Evolutionary conservation across 768 basidiomycete genomes (phyloP), one percentile per base, ranked within the genome.

Genomic region (Butyriboletus loyo): DNA sequence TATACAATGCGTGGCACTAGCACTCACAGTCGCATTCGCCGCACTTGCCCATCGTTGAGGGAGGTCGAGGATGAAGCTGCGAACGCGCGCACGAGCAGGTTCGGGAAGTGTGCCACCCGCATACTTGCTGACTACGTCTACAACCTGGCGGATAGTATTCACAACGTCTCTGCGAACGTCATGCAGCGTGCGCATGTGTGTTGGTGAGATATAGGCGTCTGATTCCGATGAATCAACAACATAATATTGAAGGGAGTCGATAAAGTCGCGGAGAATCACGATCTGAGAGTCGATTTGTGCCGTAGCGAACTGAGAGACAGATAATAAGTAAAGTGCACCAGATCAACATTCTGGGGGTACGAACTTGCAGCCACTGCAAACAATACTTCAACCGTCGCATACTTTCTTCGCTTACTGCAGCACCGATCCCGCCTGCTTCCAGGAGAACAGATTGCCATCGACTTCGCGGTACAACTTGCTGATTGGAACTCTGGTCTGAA

Each of bases 331-430:
- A 27, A n/a, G 25, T 32, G 27, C 0, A 27, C 36, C 24, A 28
- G 7, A 17, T 17, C 7, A 49, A 38, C 8, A 19, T 11, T 17
- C 36, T 7, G 38, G 43, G 9, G 45, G 21, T 5, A 75, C 81
- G 22, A 25, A 91, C 90, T 76, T 89, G 86, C 17, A 96, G 75
- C 91, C 92, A 95, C 52, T 90, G 83, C 27, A 96, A 66, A 69
- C 89, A 92, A 64, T 94, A 95, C 65, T 85, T 84, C 36, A 96
- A 70, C 48, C 88, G 76, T 50, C 89, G 77, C 87, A 96, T 89
- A 62, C 86, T 92, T 68, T 95, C 93, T 56, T 94, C 92, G 67
- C 91, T 92, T 30, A 95, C 75, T 8, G 93, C 92, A 0, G 89
- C 91, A 52, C 91, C 82, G 31, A 96, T 75, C 0, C 92, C 92